Evolutionary conservation across 108 stramenopile genomes (phyloP), one percentile per base, ranked within the genome.

Genomic region (Nannochloropsis salina): DNA sequence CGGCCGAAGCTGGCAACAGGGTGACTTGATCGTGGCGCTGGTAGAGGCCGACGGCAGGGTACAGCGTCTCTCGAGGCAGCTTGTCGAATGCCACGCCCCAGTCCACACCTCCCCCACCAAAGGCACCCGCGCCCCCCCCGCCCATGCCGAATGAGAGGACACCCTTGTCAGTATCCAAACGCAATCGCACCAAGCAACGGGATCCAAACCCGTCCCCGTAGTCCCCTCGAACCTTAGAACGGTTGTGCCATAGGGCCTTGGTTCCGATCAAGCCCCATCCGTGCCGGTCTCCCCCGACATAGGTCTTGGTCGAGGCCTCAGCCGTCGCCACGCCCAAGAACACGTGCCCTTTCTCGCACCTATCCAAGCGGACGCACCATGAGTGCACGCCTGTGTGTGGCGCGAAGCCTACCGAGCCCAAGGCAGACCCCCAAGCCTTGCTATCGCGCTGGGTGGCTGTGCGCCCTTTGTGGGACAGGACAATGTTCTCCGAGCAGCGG

Each of bases 301-400:
- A 91, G 44, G 86, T 90, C 45, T 85, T 87, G 43, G 87, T 89
- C 12, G 85, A 47, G 2, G 90, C 88, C 42, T 87, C 86, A 8
- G 85, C 45, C 12, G 90, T 90, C 11, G 89, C 90, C 20, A 91
- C 90, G 44, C 91, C 91, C 84, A 91, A 44, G 80, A 91, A 91
- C 18, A 91, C 89, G 85, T 91, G 90, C n/a, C 91, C 90, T 15
- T 90, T 90, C 74, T 90, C 87, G 86, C 88, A 88, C 45, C 88
- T 88, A 83, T 89, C 88, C n/a, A 90, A 86, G 40, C 85, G 88
- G 12, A 90, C 84, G 83, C 86, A 45, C 89, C 89, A 90, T 3
- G 86, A 82, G 82, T 89, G 86, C 15, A 89, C 81, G 44, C 89
- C 89, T 42, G 85, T 89, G 4, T 86, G 83, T 6, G 79, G 87